These are phyloP conservation scores for Chenopodium formosanum DNA, from an alignment of 148 eudicot genomes.

Conservation along the genomic window DNA sequence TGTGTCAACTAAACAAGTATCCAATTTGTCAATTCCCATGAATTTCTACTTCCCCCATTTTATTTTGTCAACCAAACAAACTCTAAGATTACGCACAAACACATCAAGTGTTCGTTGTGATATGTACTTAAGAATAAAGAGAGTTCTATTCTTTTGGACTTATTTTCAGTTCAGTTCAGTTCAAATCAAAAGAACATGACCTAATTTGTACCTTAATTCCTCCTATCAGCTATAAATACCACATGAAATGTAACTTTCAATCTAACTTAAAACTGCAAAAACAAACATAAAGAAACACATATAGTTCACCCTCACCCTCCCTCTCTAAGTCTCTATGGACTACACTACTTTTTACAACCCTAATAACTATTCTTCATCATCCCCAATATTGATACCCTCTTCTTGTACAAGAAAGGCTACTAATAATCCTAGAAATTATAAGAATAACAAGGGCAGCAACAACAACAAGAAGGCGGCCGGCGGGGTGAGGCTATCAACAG, in stretches of 20 bases:
- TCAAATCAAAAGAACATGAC: too few relatives aligned
- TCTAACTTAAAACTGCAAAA: conserved; percentile 16
- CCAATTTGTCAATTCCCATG: too few relatives aligned
- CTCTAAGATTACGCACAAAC: too few relatives aligned
- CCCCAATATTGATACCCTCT: conserved; percentile 15
- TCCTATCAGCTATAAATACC: conserved; percentile 16
- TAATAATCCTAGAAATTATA: neutral
- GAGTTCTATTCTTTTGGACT: too few relatives aligned
- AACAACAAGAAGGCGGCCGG: neutral
- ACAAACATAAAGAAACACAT: neutral
- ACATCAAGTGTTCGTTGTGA: too few relatives aligned
- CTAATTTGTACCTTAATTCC: neutral
- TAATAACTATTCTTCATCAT: conserved; percentile 4
- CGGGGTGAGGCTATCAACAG: conserved; percentile 53
- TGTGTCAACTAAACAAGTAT: too few relatives aligned
- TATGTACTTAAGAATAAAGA: too few relatives aligned
- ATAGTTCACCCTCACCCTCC: neutral
- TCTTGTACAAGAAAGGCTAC: conserved; percentile 4
- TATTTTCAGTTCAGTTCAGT: too few relatives aligned
- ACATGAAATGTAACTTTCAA: neutral
- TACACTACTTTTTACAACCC: conserved; percentile 15
- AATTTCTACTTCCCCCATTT: too few relatives aligned
- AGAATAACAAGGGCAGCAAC: neutral
- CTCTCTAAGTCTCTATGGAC: conserved; percentile 19
- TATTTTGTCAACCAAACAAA: too few relatives aligned